Conservation (phyloP, 352 stramenopile genomes). For the Globisporangium irregulare region DNA sequence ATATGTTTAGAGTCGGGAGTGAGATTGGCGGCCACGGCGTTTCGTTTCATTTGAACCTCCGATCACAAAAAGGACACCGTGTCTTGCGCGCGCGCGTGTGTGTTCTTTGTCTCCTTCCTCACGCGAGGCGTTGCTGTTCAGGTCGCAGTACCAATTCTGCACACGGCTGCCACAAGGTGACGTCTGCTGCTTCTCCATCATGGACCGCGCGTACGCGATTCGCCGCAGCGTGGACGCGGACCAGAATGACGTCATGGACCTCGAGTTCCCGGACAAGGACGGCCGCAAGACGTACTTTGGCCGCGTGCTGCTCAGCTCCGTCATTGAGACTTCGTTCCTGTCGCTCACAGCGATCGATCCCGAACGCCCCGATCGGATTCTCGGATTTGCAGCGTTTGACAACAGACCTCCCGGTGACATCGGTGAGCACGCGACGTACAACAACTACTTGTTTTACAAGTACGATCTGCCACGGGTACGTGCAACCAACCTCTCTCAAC, state of each 20-base stretch:
- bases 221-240: constrained; percentile 61
- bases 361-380: constrained; percentile 39
- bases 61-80: too few species aligned
- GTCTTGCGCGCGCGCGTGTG: too few species aligned
- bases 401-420: constrained; percentile 44
- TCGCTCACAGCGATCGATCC: constrained; percentile 61
- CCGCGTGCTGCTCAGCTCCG: constrained; percentile 37
- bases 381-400: constrained; percentile 70
- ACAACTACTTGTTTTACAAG: constrained; percentile 42
- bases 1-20: background rate
- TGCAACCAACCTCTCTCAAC: background rate
- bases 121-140: background rate
- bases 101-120: background rate
- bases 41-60: background rate
- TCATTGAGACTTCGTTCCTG: constrained; percentile 77
- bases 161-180: background rate
- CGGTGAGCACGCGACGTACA: constrained; percentile 31
- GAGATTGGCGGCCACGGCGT: background rate
- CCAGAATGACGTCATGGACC: constrained; percentile 52
- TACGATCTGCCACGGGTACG: constrained; percentile 52
- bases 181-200: background rate
- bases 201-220: constrained; percentile 41
- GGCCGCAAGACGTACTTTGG: constrained; percentile 67
- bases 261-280: constrained; percentile 58
- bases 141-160: background rate